Base-by-base conservation (phyloP, 306 rosid species). In the Lathyrus oleraceus region DNA sequence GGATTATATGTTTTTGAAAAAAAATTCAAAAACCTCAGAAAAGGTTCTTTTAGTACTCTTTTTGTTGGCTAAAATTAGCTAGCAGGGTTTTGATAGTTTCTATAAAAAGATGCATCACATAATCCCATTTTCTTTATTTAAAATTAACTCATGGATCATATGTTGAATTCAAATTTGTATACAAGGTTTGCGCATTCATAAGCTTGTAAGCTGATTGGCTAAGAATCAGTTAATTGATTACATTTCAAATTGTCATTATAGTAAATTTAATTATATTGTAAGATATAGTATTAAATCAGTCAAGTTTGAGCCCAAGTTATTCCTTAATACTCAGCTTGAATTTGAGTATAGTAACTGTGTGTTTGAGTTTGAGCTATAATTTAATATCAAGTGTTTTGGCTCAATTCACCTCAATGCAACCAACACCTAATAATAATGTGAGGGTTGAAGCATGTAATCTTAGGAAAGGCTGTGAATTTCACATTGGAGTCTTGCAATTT, bases 391-490 rank as follows among this genome's bases (percentile, higher is more conserved):
- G n/a, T 44, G 21, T 43, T 43, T 42, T 14, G 39, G 14, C 6
- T 14, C 56, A 60, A 36, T 49, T 76, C 11, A 25, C 36, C 70
- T 40, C 58, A 69, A 40, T 42, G 56, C 23, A 30, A 36, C 8
- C 23, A 21, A 32, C 15, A 51, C 13, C n/a, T 52, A 28, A 30
- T 67, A 5, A 61, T 51, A 40, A 13, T 52, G 65, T 28, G 28
- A 49, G 47, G 56, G 27, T 69, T 76, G 70, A 76, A 39, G 48
- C 66, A 51, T 43, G n/a, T 19, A 70, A 52, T 63, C 47, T 71
- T 71, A 12, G 63, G 54, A 47, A 72, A 58, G 17, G 58, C 16
- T 53, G 56, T 20, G 10, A 73, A 40, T 66, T 59, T 51, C 56
- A 23, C 58, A 35, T 68, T 68, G 48, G 39, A 42, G 14, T 59